phyloP scores from a whole-genome alignment of 768 basidiomycete genomes.

The Scleroderma bovista region DNA sequence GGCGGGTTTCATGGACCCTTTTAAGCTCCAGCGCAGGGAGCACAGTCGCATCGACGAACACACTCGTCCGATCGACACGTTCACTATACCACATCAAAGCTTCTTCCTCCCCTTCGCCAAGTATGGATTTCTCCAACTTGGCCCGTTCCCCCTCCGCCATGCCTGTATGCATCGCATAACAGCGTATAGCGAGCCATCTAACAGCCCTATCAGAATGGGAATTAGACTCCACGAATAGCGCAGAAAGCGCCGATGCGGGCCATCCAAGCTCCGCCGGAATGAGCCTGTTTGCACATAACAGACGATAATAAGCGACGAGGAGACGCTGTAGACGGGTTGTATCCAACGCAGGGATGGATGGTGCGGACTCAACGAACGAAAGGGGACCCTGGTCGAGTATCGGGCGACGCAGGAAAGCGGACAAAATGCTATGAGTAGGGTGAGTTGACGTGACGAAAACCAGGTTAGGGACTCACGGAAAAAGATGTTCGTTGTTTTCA shows the following conservation, averaged over 20 bases:
- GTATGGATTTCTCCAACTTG: conserved; percentile 51
- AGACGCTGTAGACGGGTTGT: conserved; percentile 53
- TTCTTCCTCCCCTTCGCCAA: conserved; percentile 53
- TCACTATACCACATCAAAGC: conserved; percentile 64
- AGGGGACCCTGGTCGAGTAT: conserved; percentile 51
- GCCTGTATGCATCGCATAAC: conserved; percentile 69
- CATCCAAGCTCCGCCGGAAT: conserved; percentile 61
- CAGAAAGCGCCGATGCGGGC: conserved; percentile 41
- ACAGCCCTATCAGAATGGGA: conserved; percentile 60
- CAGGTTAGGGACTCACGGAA: conserved; percentile 45
- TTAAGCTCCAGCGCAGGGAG: conserved; percentile 65
- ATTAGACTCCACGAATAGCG: conserved; percentile 32
- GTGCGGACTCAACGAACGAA: conserved; percentile 32
- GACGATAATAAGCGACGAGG: conserved; percentile 76
- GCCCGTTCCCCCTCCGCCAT: conserved; percentile 76
- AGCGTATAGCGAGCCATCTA: conserved; percentile 66
- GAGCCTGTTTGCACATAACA: conserved; percentile 67
- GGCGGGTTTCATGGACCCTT: conserved; percentile 49
- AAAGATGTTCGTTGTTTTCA: conserved; percentile 67
- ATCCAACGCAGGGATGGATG: conserved; percentile 32
- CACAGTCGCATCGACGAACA: conserved; percentile 73
- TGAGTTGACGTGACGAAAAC: not conserved
- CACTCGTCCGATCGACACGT: conserved; percentile 40
- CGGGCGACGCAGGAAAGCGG: conserved; percentile 41
- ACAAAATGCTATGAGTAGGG: conserved; percentile 43